Evolutionary conservation across 331 rosid genomes (phyloP).

Genomic region (Pyrus hybrid): DNA sequence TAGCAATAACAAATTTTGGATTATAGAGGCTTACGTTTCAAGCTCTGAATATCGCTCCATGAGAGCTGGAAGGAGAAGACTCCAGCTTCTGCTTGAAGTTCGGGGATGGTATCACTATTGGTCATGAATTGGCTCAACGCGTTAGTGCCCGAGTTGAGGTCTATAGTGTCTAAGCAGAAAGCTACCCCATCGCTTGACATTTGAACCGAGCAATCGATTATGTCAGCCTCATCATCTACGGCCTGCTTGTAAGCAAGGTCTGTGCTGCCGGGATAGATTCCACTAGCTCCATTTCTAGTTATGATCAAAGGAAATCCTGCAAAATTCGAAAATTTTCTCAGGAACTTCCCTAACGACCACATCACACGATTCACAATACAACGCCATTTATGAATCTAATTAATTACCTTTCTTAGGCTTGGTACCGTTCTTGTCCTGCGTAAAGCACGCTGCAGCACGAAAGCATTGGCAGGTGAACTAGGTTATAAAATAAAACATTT

Average conservation of each 20-base stretch:
- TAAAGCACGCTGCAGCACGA: slow-evolving; percentile 60
- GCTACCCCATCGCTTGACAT: slow-evolving; percentile 77
- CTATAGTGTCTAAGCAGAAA: slow-evolving; percentile 50
- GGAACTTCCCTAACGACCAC: background rate
- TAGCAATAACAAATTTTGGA: background rate
- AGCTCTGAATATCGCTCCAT: slow-evolving; percentile 68
- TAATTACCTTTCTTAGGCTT: slow-evolving; percentile 48
- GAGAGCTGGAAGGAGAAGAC: slow-evolving; percentile 70
- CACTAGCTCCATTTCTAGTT: slow-evolving; percentile 71
- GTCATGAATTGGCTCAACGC: slow-evolving; percentile 50
- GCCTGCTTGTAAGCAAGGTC: slow-evolving; percentile 83
- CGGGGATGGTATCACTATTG: slow-evolving; percentile 35
- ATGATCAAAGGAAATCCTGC: slow-evolving; percentile 63
- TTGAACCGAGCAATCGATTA: slow-evolving; percentile 92
- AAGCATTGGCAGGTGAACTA: slow-evolving; percentile 12
- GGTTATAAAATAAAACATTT: background rate
- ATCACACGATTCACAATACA: background rate
- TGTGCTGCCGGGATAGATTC: slow-evolving; percentile 65
- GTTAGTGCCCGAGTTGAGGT: slow-evolving; percentile 41
- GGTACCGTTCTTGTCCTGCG: slow-evolving; percentile 24
- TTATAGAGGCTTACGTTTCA: slow-evolving; percentile 49
- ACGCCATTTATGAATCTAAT: background rate
- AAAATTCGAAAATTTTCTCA: background rate
- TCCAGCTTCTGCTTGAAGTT: slow-evolving; percentile 55
- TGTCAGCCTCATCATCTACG: slow-evolving; percentile 62